These are phyloP conservation scores for Mangifera indica DNA, from an alignment of 345 rosid species.

Conservation along the genomic window DNA sequence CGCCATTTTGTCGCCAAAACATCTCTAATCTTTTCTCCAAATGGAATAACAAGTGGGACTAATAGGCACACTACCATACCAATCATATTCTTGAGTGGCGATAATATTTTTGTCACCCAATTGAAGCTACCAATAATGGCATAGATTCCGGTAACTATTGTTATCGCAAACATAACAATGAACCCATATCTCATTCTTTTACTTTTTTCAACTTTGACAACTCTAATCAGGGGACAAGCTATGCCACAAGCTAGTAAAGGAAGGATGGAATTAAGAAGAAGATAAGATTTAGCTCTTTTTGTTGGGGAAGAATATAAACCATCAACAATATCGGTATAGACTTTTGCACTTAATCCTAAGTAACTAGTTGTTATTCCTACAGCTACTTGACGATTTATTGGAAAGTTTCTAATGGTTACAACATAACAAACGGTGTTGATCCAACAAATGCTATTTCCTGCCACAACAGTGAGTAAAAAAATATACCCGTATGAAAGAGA, in stretches of 20 bases:
- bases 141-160: conserved; percentile 64
- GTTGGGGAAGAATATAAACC: conserved; percentile 31
- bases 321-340: conserved; percentile 65
- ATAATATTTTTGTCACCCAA: conserved; percentile 18
- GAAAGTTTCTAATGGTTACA: conserved; percentile 51
- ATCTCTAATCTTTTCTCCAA: conserved; percentile 21
- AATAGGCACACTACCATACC: conserved; percentile 49
- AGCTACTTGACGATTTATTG: conserved; percentile 52
- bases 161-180: conserved; percentile 40
- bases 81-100: conserved; percentile 34
- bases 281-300: conserved; percentile 49
- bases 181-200: conserved; percentile 35
- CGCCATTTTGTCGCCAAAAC: conserved; percentile 6
- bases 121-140: conserved; percentile 59
- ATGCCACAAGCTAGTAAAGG: conserved; percentile 46
- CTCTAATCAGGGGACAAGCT: conserved; percentile 47
- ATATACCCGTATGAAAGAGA: conserved; percentile 51
- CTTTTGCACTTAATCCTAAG: conserved; percentile 70
- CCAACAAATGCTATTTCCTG: conserved; percentile 98
- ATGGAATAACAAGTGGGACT: conserved; percentile 54
- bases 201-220: conserved; percentile 3
- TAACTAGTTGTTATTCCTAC: conserved; percentile 80
- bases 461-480: conserved; percentile 61
- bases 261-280: conserved; percentile 56
- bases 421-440: conserved; percentile 80